These are phyloP conservation scores for Trichosporon ovoides DNA, from an alignment of 1,284 basidiomycete species.

Conservation along the genomic window DNA sequence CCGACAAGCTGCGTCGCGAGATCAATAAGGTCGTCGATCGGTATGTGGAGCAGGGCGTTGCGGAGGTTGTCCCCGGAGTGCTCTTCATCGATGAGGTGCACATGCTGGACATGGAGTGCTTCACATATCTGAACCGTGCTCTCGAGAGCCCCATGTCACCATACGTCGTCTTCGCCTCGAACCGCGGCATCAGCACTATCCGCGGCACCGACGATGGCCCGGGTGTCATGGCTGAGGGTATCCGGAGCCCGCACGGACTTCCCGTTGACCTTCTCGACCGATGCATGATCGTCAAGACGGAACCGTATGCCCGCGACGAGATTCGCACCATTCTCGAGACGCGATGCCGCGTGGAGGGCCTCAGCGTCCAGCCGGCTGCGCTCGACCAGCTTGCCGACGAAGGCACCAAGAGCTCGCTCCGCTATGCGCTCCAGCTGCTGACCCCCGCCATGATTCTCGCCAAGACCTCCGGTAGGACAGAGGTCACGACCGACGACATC, in stretches of 20 bases:
- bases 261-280: slow-evolving; percentile 91
- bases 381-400: slow-evolving; percentile 75
- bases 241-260: slow-evolving; percentile 87
- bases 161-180: slow-evolving; percentile 93
- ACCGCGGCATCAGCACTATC: slow-evolving; percentile 85
- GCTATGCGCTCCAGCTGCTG: slow-evolving; percentile 89
- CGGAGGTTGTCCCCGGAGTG: slow-evolving; percentile 94
- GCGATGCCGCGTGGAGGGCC: slow-evolving; percentile 78
- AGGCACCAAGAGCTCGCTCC: slow-evolving; percentile 75
- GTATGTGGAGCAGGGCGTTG: slow-evolving; percentile 97
- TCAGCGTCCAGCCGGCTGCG: slow-evolving; percentile 70
- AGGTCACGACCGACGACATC: slow-evolving; percentile 82
- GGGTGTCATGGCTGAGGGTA: slow-evolving; percentile 56
- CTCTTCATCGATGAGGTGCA: slow-evolving; percentile 99
- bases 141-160: slow-evolving; percentile 95
- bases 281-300: slow-evolving; percentile 94
- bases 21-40: slow-evolving; percentile 98
- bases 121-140: slow-evolving; percentile 94
- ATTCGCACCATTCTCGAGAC: slow-evolving; percentile 82
- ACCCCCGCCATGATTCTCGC: slow-evolving; percentile 89
- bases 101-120: slow-evolving; percentile 99
- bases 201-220: slow-evolving; percentile 66
- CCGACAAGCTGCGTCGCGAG: slow-evolving; percentile 89
- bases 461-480: slow-evolving; percentile 65
- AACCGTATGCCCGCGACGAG: slow-evolving; percentile 76